phyloP scores from a whole-genome alignment of 2,329 filamentous ascomycete genomes.

The Clathrospora elynae region DNA sequence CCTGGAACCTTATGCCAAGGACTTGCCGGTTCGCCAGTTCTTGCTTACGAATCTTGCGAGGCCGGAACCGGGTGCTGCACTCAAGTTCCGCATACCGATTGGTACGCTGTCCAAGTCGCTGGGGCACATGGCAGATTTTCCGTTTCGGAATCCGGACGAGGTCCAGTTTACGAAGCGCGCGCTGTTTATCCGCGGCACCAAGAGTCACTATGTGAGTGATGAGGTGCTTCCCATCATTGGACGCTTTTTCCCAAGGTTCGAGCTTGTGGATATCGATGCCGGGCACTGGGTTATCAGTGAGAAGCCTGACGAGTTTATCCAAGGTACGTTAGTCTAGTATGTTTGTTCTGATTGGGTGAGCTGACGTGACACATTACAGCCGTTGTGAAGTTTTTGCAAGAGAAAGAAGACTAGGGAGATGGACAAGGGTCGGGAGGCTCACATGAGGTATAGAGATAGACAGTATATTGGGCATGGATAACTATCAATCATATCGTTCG shows the following conservation, averaged over 20 bases:
- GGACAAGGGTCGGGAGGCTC: neutral
- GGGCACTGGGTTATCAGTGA: slow-evolving; percentile 93
- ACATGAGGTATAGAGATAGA: no score
- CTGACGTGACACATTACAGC: slow-evolving; percentile 49
- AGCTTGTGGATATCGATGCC: slow-evolving; percentile 73
- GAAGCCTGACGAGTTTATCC: slow-evolving; percentile 76
- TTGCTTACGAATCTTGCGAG: slow-evolving; percentile 83
- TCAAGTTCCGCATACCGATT: slow-evolving; percentile 81
- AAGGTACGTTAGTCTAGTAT: slow-evolving; percentile 59
- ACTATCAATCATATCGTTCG: no score
- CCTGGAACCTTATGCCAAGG: slow-evolving; percentile 73
- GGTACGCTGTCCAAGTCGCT: slow-evolving; percentile 70
- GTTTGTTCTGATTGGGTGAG: no score
- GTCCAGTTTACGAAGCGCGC: slow-evolving; percentile 75
- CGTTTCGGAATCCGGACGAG: slow-evolving; percentile 74
- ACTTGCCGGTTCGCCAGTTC: slow-evolving; percentile 83
- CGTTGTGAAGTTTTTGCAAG: slow-evolving; percentile 68
- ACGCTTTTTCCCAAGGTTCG: slow-evolving; percentile 79
- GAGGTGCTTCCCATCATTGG: slow-evolving; percentile 80
- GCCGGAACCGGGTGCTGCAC: slow-evolving; percentile 55
- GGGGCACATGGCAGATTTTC: slow-evolving; percentile 83
- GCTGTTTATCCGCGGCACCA: slow-evolving; percentile 77
- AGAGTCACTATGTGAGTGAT: slow-evolving; percentile 79
- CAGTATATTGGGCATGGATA: no score
- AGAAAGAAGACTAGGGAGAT: slow-evolving; percentile 45